phyloP scores from a whole-genome alignment of 2,329 filamentous ascomycete species.

The Trichoderma atrobrunneum region DNA sequence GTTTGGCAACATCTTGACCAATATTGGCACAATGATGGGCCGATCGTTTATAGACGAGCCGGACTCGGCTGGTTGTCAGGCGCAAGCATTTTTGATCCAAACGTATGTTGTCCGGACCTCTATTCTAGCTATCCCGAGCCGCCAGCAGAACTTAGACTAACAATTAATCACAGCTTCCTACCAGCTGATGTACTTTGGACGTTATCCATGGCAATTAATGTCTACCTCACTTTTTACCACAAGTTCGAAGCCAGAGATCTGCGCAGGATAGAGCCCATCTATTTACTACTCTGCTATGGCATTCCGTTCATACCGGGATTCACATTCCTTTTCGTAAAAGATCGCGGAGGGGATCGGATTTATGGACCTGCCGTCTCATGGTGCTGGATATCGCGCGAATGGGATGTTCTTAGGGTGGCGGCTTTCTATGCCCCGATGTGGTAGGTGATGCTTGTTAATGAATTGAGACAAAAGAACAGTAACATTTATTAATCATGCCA shows the following conservation, averaged over 20 bases:
- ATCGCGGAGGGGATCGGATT: slow-evolving; percentile 48
- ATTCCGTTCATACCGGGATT: slow-evolving; percentile 64
- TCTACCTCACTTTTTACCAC: slow-evolving; percentile 73
- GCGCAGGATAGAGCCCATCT: slow-evolving; percentile 63
- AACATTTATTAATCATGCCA: neutral
- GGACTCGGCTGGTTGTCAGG: slow-evolving; percentile 53
- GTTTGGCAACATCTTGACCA: slow-evolving; percentile 71
- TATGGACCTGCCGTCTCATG: slow-evolving; percentile 73
- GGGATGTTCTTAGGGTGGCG: slow-evolving; percentile 65
- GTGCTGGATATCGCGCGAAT: slow-evolving; percentile 68
- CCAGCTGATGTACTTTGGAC: slow-evolving; percentile 71
- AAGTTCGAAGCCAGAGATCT: slow-evolving; percentile 63
- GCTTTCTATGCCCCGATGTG: slow-evolving; percentile 69
- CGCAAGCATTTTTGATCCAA: slow-evolving; percentile 70
- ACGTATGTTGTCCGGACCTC: slow-evolving; percentile 50
- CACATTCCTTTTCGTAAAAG: slow-evolving; percentile 58
- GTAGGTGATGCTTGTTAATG: slow-evolving; percentile 19
- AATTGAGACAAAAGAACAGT: neutral
- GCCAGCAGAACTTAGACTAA: neutral
- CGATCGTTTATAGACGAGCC: slow-evolving; percentile 49
- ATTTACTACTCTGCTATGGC: slow-evolving; percentile 65
- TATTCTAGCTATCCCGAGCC: neutral
- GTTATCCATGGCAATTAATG: slow-evolving; percentile 74
- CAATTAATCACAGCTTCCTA: slow-evolving; percentile 59
- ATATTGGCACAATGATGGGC: slow-evolving; percentile 66